Base-by-base conservation (phyloP, 768 basidiomycete species). In the Gymnopilus junonius region DNA sequence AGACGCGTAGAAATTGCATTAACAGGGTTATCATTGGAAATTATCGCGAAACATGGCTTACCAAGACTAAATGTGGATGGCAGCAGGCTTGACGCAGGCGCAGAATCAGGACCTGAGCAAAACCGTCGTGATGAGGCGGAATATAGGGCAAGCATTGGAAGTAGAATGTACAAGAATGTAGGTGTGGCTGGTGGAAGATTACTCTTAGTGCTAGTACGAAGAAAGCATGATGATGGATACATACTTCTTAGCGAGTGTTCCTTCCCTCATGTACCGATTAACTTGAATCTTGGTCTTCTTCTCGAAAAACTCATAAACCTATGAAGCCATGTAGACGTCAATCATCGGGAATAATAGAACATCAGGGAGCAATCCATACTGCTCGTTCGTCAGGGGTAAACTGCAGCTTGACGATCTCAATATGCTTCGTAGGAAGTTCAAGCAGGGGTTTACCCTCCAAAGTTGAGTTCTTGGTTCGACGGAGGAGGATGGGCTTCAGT, bases 31-130 rank as follows among this genome's bases (percentile, higher is more conserved):
- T n/a, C n/a, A n/a, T n/a, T n/a, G n/a, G n/a, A n/a, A n/a, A n/a
- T n/a, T n/a, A n/a, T n/a, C n/a, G n/a, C n/a, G n/a, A n/a, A n/a
- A n/a, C n/a, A 25, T 45, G 7, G 70, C 83, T 32, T 55, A 89
- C 88, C 40, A 91, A 77, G 42, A 91, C 87, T 4, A 93, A 83
- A 68, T 87, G 78, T 0, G 91, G 91, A 70, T 92, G 91, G 65
- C 85, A 85, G 69, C 89, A 91, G 0, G 93, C 75, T 69, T 93
- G 92, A 4, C 91, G 82, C 40, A 94, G 76, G 6, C 92, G 87
- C 34, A 93, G 80, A 20, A 94, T 89, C 83, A 93, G 82, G 23
- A 91, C 87, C 80, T 89, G 67, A 15, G 25, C 2, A 29, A 35
- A 21, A 12, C 11, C 11, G 10, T 27, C 20, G 20, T 17, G 21